Percentiles rank a stretch among this genome's conserved stretches.
Conservation (phyloP, 306 rosid species). For the Malus sieversii region DNA sequence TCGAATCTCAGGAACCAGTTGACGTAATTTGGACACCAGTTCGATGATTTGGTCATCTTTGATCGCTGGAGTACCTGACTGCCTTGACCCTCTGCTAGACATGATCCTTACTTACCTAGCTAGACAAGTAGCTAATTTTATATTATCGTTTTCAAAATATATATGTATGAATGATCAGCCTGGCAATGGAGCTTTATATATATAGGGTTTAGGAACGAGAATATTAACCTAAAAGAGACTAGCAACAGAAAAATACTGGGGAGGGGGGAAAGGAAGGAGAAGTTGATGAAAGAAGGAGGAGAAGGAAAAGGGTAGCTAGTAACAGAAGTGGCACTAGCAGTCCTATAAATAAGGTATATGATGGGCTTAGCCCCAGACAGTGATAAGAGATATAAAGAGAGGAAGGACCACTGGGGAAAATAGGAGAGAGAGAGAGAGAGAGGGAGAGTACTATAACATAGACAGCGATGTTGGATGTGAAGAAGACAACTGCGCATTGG, state of each 20-base stretch:
- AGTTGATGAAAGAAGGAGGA: background rate
- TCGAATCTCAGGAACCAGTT: constrained; percentile 94
- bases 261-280: background rate
- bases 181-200: background rate
- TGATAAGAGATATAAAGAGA: constrained; percentile 64
- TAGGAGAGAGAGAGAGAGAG: constrained; percentile 40
- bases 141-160: background rate
- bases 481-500: constrained; percentile 75
- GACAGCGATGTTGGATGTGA: constrained; percentile 66
- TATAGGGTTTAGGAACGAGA: background rate
- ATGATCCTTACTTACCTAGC: constrained; percentile 16
- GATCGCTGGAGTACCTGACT: constrained; percentile 57
- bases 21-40: constrained; percentile 89
- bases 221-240: background rate
- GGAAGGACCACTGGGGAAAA: constrained; percentile 54
- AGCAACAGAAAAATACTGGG: background rate
- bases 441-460: constrained; percentile 36
- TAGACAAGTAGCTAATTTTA: background rate
- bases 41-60: constrained; percentile 95
- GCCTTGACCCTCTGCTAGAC: constrained; percentile 97
- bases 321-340: constrained; percentile 5
- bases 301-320: background rate
- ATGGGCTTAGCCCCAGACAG: constrained; percentile 24
- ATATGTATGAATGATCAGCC: background rate
- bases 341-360: constrained; percentile 23